These are phyloP conservation scores for Penicillium psychrosexuale DNA, from an alignment of 2,329 filamentous ascomycete species.

Conservation along the genomic window DNA sequence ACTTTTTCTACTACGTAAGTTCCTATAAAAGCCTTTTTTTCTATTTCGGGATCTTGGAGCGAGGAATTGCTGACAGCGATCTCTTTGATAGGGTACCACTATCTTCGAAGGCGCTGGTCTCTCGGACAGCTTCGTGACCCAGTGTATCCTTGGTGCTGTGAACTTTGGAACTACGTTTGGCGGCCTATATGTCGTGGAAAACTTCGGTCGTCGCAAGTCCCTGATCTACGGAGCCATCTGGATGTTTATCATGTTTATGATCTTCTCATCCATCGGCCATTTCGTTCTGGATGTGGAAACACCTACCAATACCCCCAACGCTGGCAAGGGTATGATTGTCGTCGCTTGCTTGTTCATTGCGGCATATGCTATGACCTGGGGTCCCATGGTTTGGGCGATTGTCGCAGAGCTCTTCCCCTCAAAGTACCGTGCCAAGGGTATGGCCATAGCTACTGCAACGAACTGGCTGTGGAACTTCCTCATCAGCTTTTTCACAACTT, in stretches of 20 bases:
- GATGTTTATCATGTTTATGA: conserved; percentile 63
- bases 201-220: conserved; percentile 65
- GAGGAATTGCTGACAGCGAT: conserved; percentile 9
- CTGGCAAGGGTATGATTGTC: conserved; percentile 67
- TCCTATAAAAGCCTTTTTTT: background rate
- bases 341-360: conserved; percentile 70
- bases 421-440: conserved; percentile 64
- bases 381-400: conserved; percentile 55
- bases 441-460: conserved; percentile 73
- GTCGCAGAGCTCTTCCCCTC: conserved; percentile 44
- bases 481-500: conserved; percentile 72
- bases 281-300: conserved; percentile 38
- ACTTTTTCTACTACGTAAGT: conserved; percentile 55
- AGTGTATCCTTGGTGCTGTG: conserved; percentile 63
- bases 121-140: conserved; percentile 60
- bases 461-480: conserved; percentile 76
- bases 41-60: background rate
- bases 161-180: conserved; percentile 66
- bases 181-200: conserved; percentile 67
- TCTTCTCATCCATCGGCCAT: conserved; percentile 60
- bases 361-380: conserved; percentile 67
- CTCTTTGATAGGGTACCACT: conserved; percentile 51
- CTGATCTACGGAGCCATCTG: conserved; percentile 64
- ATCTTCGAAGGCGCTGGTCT: conserved; percentile 63
- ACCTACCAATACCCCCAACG: conserved; percentile 45